Evolutionary conservation across 1,139 yeast genomes (phyloP), one percentile per base, ranked within the genome.

Genomic region (Kurtzmaniella quercitrusa): DNA sequence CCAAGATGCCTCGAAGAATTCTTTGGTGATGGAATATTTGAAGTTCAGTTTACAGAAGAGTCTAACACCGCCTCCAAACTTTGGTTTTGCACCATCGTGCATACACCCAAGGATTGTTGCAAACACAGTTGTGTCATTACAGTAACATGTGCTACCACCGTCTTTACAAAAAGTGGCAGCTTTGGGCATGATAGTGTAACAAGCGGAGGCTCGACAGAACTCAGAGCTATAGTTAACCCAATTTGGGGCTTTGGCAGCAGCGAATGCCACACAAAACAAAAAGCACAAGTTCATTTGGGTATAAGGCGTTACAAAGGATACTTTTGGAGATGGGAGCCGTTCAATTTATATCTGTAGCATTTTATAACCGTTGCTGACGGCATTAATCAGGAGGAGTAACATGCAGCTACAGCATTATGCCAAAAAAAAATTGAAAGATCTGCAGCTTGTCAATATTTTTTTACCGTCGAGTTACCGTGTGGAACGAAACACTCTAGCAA

Each of bases 21-120:
- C 50, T 1, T 39, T 38, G 7, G 62, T 52, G 10, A 62, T 23
- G 5, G 52, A 47, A 0, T 44, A 44, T 24, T 44, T 42, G 34
- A 43, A 53, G 16, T 44, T 15, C 14, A 11, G 8, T 39, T 43
- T 10, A 15, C 27, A 48, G 65, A 60, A 5, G 9, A 16, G 19
- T 15, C 31, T 31, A 17, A 12, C 2, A 9, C 31, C 33, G 4
- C 31, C 31, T 10, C 31, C 31, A n/a, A 27, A 41, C 19, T 18
- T 19, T 38, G 37, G 42, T 17, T 27, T 39, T 11, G 17, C 23
- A 3, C 38, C 41, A 19, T 38, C 14, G 18, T 23, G 24, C 11
- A 41, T 42, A 41, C 60, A 56, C 9, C 60, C 60, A 33, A 56
- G 54, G 29, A 47, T 42, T 10, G 58, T 51, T 9, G 57, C 59